Base-by-base conservation (phyloP, 116 monocot genomes). In the Zostera marina region DNA sequence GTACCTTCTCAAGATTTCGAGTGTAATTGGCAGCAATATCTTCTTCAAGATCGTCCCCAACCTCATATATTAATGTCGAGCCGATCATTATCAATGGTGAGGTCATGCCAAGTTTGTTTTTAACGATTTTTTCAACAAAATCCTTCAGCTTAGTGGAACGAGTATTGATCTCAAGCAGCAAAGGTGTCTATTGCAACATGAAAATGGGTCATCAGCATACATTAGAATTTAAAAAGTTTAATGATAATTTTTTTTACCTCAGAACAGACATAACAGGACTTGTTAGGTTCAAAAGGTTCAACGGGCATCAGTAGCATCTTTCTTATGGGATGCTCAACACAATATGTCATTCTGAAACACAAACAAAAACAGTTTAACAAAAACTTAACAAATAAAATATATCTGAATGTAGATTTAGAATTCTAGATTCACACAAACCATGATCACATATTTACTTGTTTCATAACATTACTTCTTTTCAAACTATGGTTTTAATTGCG, bases 281-380 rank as follows among this genome's bases (percentile, higher is more conserved):
- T 86, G 52, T 91, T 99, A 51, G 91, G 71, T 60, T 90, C 91
- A 73, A 91, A 99, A 69, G 98, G 90, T 60, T 90, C 87, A n/a
- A 91, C 83, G 25, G 98, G 98, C 98, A 99, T 99, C 66, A 99
- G 65, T 65, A 99, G 86, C 91, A 99, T 76, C 75, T 99, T 99
- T 71, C 81, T 86, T 45, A 68, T 68, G 48, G 98, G 98, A 81
- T 83, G 87, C 66, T 99, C 98, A 63, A 90, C 73, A 66, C 98
- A 99, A 65, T 87, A 99, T 13, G 98, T 91, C 98, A 91, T 99
- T 68, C 98, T 99, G 68, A 57, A 56, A 62, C 56, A 57, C n/a
- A 44, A 22, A 19, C 61, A 11, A 43, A 8, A 45, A 11, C 13
- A 0, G 7, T 11, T 61, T 25, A 8, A 51, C n/a, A 51, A 16